A percentile compares a stretch with the other conserved stretches of the same genome.
phyloP scores from a whole-genome alignment of 1,284 basidiomycete species.

The Malassezia restricta region DNA sequence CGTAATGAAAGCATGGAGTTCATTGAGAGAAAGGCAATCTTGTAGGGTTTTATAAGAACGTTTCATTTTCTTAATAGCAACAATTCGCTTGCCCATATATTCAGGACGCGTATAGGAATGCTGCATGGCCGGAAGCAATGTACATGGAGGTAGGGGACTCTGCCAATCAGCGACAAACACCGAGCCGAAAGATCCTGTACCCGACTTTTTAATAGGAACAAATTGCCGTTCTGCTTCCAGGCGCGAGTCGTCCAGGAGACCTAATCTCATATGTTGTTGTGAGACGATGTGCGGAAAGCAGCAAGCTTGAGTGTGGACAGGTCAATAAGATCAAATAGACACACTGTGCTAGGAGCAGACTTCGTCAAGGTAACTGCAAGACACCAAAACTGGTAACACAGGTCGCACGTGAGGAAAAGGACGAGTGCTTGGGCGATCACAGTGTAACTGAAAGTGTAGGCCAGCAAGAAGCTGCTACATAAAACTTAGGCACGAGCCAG shows the following conservation, averaged over 20 bases:
- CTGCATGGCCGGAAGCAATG: slow-evolving; percentile 45
- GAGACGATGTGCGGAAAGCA: too few relatives aligned
- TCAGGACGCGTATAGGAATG: slow-evolving; percentile 64
- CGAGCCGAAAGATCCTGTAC: slow-evolving; percentile 58
- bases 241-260: background rate
- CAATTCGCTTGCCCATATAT: slow-evolving; percentile 84
- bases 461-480: too few relatives aligned
- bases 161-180: slow-evolving; percentile 99
- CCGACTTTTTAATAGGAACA: slow-evolving; percentile 39
- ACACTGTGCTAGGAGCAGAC: too few relatives aligned
- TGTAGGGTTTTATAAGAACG: slow-evolving; percentile 94
- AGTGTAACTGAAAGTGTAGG: too few relatives aligned
- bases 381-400: too few relatives aligned
- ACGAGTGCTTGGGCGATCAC: too few relatives aligned
- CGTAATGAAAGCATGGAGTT: slow-evolving; percentile 73
- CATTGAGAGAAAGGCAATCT: slow-evolving; percentile 86
- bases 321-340: too few relatives aligned
- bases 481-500: too few relatives aligned
- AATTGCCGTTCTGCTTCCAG: slow-evolving; percentile 36
- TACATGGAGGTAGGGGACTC: slow-evolving; percentile 57
- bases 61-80: slow-evolving; percentile 97
- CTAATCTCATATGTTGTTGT: background rate
- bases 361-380: too few relatives aligned
- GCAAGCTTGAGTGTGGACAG: too few relatives aligned
- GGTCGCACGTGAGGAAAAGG: too few relatives aligned